Evolutionary conservation across 1,139 yeast genomes (phyloP), one percentile per base, ranked within the genome.

Genomic region (Saccharomyces hybrid): DNA sequence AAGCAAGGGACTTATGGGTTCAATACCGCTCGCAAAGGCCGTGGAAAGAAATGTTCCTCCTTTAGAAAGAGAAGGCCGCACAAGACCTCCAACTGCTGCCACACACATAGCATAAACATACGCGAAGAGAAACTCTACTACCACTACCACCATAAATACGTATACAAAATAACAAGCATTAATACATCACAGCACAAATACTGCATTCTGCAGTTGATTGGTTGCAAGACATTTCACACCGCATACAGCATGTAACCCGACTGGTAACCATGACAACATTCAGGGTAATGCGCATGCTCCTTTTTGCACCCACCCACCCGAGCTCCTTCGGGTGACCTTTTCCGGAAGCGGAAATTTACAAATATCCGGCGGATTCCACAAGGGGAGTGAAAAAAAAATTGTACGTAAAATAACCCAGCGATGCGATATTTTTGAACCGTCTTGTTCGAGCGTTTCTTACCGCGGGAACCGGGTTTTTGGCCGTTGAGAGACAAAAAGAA

Each of bases 1-100:
- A 72, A 81, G 88, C 61, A 89, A 88, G 70, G 98, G 99, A 48
- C 81, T 93, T 55, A 90, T 91, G 78, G 95, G 96, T 44, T 78
- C 86, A 3, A 80, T 83, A 44, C 88, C 86, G 2, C 74, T 79
- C 11, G 73, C 75, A 3, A 71, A 75, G 32, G 74, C 78, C 0
- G 73, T 79, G 6, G 77, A 79, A 50, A 73, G 76, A 23, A 82
- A 80, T 31, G 81, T 90, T 6, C 96, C 96, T 0, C 96, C 96
- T 0, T 73, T 89, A 57, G 95, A 86, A 61, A 80, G 96, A 66
- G 96, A 89, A 67, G 95, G 95, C 9, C 81, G 96, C 60, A 63
- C 73, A 6, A 69, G 77, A 56, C 67, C 69, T 3, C 48, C 57
- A 32, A 52, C 61, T 4, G 55, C 63, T 5, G 54, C 55, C 11